These are phyloP conservation scores for Geotrichum carabidarum DNA, from an alignment of 1,139 yeast species.

Conservation along the genomic window DNA sequence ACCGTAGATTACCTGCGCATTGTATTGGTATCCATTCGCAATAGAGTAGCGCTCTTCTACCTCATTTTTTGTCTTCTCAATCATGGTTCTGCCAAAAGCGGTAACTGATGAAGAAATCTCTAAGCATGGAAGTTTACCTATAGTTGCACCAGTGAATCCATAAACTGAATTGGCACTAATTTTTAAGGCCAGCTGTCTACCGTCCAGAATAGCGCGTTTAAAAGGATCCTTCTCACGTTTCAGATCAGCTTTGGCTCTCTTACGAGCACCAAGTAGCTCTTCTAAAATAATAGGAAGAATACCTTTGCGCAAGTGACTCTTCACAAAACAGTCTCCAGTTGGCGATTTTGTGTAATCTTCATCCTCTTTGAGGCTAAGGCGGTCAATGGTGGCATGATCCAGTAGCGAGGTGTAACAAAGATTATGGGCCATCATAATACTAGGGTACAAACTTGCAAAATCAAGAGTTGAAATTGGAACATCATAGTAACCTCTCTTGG, in stretches of 20 bases:
- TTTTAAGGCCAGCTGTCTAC: slow-evolving; percentile 93
- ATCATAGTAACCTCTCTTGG: slow-evolving; percentile 89
- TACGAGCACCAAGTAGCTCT: slow-evolving; percentile 86
- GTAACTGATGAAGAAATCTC: slow-evolving; percentile 95
- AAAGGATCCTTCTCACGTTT: slow-evolving; percentile 94
- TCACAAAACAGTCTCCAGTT: slow-evolving; percentile 72
- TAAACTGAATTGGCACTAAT: slow-evolving; percentile 97
- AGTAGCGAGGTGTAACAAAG: slow-evolving; percentile 88
- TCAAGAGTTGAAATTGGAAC: slow-evolving; percentile 96
- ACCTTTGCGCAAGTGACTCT: slow-evolving; percentile 64
- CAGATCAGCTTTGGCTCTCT: slow-evolving; percentile 82
- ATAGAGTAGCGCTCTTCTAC: slow-evolving; percentile 76
- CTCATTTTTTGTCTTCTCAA: slow-evolving; percentile 80
- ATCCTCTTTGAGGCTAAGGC: slow-evolving; percentile 57
- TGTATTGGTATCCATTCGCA: slow-evolving; percentile 73
- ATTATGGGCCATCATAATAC: slow-evolving; percentile 99
- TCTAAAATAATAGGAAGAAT: slow-evolving; percentile 85
- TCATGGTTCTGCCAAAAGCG: slow-evolving; percentile 95
- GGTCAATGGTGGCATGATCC: slow-evolving; percentile 61
- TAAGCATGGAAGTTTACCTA: slow-evolving; percentile 92
- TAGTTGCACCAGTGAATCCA: slow-evolving; percentile 98
- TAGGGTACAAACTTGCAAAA: slow-evolving; percentile 95
- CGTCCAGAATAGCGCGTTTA: slow-evolving; percentile 86
- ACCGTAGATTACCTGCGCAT: slow-evolving; percentile 92
- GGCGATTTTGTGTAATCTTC: slow-evolving; percentile 86